Evolutionary conservation across 768 basidiomycete genomes (phyloP).

Genomic region (Amanita pseudoporphyria): DNA sequence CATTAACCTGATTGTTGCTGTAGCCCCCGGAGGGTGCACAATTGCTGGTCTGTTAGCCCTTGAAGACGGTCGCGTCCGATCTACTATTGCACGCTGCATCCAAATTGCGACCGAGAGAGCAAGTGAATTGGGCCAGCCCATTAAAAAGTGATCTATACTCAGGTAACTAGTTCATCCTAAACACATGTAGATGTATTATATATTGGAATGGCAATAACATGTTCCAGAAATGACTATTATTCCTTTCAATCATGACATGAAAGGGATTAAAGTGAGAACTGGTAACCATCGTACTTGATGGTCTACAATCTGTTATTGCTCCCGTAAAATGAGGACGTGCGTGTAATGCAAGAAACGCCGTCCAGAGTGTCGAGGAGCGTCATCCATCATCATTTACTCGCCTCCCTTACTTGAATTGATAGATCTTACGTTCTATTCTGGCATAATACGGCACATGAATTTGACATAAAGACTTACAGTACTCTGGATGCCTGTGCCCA

Average conservation of each 20-base stretch:
- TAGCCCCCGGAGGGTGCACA: constrained; percentile 96
- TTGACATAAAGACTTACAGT: background rate
- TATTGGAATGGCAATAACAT: background rate
- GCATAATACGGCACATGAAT: background rate
- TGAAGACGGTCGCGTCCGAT: constrained; percentile 89
- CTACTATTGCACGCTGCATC: constrained; percentile 91
- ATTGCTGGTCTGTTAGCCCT: constrained; percentile 94
- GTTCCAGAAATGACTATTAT: constrained; percentile 23
- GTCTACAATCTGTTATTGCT: constrained; percentile 50
- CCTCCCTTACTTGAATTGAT: constrained; percentile 6
- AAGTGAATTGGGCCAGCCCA: constrained; percentile 70
- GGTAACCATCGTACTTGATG: constrained; percentile 21
- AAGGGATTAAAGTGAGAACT: constrained; percentile 25
- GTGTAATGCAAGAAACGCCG: constrained; percentile 59
- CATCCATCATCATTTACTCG: constrained; percentile 8
- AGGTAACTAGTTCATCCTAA: background rate
- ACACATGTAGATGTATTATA: background rate
- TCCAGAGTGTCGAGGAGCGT: constrained; percentile 97
- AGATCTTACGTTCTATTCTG: background rate
- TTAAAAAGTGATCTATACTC: constrained; percentile 30
- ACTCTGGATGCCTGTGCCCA: background rate
- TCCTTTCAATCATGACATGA: constrained; percentile 16
- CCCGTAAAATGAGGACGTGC: constrained; percentile 94
- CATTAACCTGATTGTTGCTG: background rate
- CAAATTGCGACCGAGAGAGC: constrained; percentile 90